Evolutionary conservation across 352 stramenopile species (phyloP), one percentile per base, ranked within the genome.

Genomic region (Phytophthora kernoviae): DNA sequence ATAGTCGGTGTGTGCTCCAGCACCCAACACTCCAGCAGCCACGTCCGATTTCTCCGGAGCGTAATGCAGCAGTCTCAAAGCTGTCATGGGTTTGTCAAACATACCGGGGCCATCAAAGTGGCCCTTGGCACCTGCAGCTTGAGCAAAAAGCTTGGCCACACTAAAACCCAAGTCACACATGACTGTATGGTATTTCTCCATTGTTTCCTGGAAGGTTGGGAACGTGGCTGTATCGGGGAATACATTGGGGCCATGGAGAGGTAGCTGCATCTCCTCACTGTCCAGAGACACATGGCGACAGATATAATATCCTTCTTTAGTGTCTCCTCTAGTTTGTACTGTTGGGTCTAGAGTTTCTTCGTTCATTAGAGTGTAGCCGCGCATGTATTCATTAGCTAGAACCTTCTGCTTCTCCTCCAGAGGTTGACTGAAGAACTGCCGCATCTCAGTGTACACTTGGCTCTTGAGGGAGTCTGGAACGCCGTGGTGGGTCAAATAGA

Each of bases 41-140:
- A 85, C 54, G 49, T 93, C 77, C 0, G 84, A 93, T 42, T 82
- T 73, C 51, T 89, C 74, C 9, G 84, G 55, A 24, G 70, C 79
- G 47, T 95, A 95, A 41, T 85, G 86, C 33, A 95, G 68, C 49
- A 95, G 56, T n/a, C 86, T 75, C 49, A 95, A 61, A 33, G 84
- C 83, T 9, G 84, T 78, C 84, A 94, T 91, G n/a, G 83, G 79
- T 66, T 80, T 84, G 65, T 91, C 81, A 46, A 91, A 91, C 66
- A 88, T 65, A 4, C 81, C 81, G 0, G 64, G 58, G 0, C 1
- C 68, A 37, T 84, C 77, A 47, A 89, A 91, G 4, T 65, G 58
- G 11, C 73, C 79, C 7, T 66, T 64, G 10, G 74, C 65, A 3
- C 81, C 81, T 8, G 79, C 79, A 2, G 79, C 81, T 40, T 82